These are phyloP conservation scores for Zygoascus meyerae DNA, from an alignment of 1,139 yeast species.

Conservation along the genomic window DNA sequence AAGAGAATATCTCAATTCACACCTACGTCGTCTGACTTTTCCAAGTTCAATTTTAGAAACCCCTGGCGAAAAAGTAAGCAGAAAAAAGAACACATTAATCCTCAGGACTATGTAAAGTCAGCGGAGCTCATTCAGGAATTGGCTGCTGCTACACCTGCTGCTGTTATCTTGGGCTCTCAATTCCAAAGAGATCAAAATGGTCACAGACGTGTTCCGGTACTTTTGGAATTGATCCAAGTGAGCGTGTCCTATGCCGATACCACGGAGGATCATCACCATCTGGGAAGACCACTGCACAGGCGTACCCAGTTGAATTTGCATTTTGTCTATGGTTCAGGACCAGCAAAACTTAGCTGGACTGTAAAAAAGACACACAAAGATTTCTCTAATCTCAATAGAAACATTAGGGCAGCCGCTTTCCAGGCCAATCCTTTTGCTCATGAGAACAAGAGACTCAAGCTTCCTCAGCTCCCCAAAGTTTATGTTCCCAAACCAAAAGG, in stretches of 20 bases:
- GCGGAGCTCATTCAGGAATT: constrained; percentile 59
- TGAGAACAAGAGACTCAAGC: constrained; percentile 1
- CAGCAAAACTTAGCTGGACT: constrained; percentile 73
- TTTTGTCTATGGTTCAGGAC: constrained; percentile 86
- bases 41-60: constrained; percentile 24
- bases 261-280: constrained; percentile 43
- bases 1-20: constrained; percentile 23
- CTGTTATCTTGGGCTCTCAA: constrained; percentile 67
- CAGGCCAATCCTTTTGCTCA: constrained; percentile 28
- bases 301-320: constrained; percentile 38
- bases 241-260: constrained; percentile 37
- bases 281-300: constrained; percentile 37
- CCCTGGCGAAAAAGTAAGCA: constrained; percentile 25
- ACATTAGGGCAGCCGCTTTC: constrained; percentile 50
- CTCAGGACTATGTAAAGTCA: constrained; percentile 44
- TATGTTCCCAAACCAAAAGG: neutral
- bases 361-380: constrained; percentile 70
- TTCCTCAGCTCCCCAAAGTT: constrained; percentile 8
- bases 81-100: constrained; percentile 25
- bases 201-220: constrained; percentile 71
- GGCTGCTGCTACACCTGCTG: constrained; percentile 72
- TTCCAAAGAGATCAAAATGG: constrained; percentile 75
- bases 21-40: constrained; percentile 14
- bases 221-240: constrained; percentile 67
- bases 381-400: constrained; percentile 59